A percentile compares a stretch with the other conserved stretches of the same genome.
Evolutionary conservation across 306 rosid species (phyloP).

Genomic region (Prunus campanulata): DNA sequence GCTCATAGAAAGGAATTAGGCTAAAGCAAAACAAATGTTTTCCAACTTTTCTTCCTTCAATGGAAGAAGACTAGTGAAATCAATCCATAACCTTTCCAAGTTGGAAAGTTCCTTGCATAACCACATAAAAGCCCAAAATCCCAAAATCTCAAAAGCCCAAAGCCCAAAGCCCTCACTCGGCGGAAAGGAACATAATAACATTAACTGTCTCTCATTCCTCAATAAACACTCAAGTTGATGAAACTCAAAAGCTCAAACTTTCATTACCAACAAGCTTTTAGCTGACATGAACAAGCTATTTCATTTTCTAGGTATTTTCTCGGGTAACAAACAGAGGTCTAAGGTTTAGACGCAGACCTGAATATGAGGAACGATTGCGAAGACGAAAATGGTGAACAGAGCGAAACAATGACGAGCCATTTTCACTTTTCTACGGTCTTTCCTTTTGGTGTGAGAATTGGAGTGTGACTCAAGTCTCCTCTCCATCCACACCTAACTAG

Average conservation of each 20-base stretch:
- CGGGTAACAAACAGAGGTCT: too few species aligned
- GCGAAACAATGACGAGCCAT: conserved; percentile 22
- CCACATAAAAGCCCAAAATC: neutral
- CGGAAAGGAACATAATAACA: neutral
- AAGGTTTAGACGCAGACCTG: too few species aligned
- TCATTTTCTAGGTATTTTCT: too few species aligned
- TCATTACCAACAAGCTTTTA: neutral
- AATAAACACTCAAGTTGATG: neutral
- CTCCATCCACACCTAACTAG: neutral
- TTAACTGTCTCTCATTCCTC: neutral
- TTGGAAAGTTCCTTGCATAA: neutral
- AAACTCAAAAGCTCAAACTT: neutral
- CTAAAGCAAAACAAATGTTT: neutral
- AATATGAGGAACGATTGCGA: too few species aligned
- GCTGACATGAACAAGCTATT: neutral
- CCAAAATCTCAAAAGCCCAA: neutral
- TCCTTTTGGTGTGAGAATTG: neutral
- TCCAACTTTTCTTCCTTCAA: neutral
- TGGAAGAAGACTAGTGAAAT: neutral
- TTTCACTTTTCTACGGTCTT: conserved; percentile 11
- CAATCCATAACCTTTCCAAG: neutral
- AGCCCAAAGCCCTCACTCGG: neutral
- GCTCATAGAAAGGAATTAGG: neutral
- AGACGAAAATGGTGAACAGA: too few species aligned
- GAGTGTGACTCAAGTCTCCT: neutral